These are phyloP conservation scores for Picochlorum sp. DNA, from an alignment of 139 green algal genomes.

Conservation along the genomic window DNA sequence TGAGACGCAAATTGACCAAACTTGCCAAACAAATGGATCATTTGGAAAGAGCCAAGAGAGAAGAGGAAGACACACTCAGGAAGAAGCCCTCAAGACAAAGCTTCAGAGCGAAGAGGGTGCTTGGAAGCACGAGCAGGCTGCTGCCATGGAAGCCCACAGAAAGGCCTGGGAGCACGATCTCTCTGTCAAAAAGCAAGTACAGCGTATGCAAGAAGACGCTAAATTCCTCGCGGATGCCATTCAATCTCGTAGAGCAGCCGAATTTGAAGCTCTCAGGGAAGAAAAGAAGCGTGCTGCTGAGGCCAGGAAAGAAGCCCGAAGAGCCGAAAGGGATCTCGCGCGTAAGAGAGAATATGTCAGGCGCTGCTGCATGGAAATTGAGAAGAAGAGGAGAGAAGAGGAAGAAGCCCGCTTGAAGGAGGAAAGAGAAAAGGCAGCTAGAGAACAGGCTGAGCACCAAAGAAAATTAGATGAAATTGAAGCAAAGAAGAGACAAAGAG, in stretches of 20 bases:
- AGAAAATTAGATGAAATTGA: constrained; percentile 31
- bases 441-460: constrained; percentile 22
- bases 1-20: constrained; percentile 53
- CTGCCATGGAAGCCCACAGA: constrained; percentile 29
- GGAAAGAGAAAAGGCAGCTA: constrained; percentile 20
- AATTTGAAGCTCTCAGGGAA: constrained; percentile 69
- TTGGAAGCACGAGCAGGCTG: constrained; percentile 31
- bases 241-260: constrained; percentile 65
- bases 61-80: constrained; percentile 82
- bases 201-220: constrained; percentile 40
- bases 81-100: constrained; percentile 7
- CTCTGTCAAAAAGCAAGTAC: constrained; percentile 65
- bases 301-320: constrained; percentile 28
- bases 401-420: constrained; percentile 19
- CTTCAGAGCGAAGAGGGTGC: constrained; percentile 42
- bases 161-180: constrained; percentile 76
- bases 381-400: constrained; percentile 29
- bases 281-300: background rate
- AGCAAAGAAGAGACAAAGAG: constrained; percentile 20
- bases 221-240: constrained; percentile 24
- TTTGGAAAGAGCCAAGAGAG: constrained; percentile 81
- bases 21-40: constrained; percentile 83
- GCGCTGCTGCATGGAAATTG: constrained; percentile 51
- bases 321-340: constrained; percentile 53
- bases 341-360: constrained; percentile 70